Evolutionary conservation across 2,329 filamentous ascomycete genomes (phyloP), one percentile per base, ranked within the genome.

Genomic region (Colletotrichum cordylinicola): DNA sequence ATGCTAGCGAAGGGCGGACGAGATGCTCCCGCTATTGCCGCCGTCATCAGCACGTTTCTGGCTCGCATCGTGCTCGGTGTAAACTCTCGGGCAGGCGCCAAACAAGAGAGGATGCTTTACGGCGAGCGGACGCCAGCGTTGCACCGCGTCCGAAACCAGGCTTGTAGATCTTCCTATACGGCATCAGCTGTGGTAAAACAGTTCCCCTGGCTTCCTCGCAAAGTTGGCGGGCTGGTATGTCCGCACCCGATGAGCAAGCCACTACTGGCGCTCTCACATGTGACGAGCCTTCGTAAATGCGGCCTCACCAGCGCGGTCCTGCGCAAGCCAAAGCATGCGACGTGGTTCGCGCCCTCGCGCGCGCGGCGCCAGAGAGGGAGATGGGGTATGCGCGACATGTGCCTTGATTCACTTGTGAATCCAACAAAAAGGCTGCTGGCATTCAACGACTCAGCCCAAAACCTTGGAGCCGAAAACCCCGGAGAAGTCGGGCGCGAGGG

Each of bases 391-490:
- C 29, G 29, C 48, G 64, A 67, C 73, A 75, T 68, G 73, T 75
- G 69, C 43, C 43, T 67, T 75, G 73, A 75, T 58, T 75, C 73
- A 68, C 56, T 37, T 29, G 24, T 37, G 31, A 55, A 56, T 72
- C 69, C 70, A 58, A 75, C 56, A 73, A 62, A 62, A 75, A 61
- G 56, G 31, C 21, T 12, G 31, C 33, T 33, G 39, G 60, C 33
- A 73, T 75, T 68, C 73, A 73, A 64, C 69, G 69, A 75, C 62
- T 73, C 69, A 58, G 64, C 69, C 73, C 69, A 55, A 68, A 55
- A 61, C 6, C 29, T 56, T 31, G 55, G 52, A 43, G 37, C 16
- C 52, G 39, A 43, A 13, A 16, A 39, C n/a, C 18, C 62, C 29
- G 39, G 37, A 75, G 37, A 8, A 37, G 56, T 67, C 69, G 39